Evolutionary conservation across 768 basidiomycete genomes (phyloP).

Genomic region (Suillus cothurnatus): DNA sequence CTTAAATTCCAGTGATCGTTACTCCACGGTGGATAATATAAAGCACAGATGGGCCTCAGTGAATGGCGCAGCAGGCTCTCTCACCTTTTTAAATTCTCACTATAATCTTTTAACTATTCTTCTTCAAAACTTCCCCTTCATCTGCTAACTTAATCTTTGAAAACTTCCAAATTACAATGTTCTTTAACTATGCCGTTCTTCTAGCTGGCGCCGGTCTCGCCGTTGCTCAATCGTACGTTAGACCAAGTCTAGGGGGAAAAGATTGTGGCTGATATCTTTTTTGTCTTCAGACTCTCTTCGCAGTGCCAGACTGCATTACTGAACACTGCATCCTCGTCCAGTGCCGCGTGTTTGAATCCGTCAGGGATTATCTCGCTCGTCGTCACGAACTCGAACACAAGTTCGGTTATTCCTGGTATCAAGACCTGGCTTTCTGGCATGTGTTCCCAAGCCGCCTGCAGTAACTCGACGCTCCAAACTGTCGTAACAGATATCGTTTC

Average conservation of each 20-base stretch:
- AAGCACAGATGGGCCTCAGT: neutral
- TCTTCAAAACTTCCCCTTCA: neutral
- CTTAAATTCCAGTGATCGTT: neutral
- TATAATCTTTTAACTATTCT: neutral
- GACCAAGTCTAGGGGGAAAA: neutral
- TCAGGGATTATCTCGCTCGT: slow-evolving; percentile 32
- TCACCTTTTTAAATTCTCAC: neutral
- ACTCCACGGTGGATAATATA: neutral
- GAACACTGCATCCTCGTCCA: slow-evolving; percentile 39
- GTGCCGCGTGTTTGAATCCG: slow-evolving; percentile 45
- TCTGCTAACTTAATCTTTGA: slow-evolving; percentile 2
- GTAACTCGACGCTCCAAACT: slow-evolving; percentile 57
- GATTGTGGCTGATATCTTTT: slow-evolving; percentile 1
- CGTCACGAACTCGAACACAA: slow-evolving; percentile 24
- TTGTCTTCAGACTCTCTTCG: slow-evolving; percentile 40
- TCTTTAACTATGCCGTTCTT: slow-evolving; percentile 27
- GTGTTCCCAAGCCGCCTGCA: slow-evolving; percentile 55
- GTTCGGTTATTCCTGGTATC: slow-evolving; percentile 44
- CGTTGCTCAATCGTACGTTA: slow-evolving; percentile 48
- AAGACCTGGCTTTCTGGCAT: slow-evolving; percentile 63
- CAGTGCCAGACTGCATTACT: slow-evolving; percentile 52
- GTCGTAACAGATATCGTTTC: slow-evolving; percentile 55
- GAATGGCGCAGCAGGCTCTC: neutral
- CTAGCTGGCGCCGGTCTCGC: slow-evolving; percentile 37
- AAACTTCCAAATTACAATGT: slow-evolving; percentile 22